A percentile compares a stretch with the other conserved stretches of the same genome.
phyloP scores from a whole-genome alignment of 257 asterid genomes.

The Solanum medicagineum region DNA sequence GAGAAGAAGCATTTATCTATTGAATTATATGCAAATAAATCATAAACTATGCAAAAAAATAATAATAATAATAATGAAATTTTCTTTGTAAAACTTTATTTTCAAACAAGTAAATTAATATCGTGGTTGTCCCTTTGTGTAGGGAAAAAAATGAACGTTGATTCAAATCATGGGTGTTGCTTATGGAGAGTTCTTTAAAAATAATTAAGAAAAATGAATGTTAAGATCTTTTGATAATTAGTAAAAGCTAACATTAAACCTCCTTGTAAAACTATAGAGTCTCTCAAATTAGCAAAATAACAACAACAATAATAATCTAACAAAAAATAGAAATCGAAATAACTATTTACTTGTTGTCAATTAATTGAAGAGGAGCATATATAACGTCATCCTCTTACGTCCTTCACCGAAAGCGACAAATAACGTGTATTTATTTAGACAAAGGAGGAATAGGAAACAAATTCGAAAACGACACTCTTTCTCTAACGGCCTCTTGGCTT shows the following conservation, averaged over 20 bases:
- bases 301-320: background rate
- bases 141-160: background rate
- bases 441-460: no score
- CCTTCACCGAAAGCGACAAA: no score
- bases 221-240: background rate
- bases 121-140: background rate
- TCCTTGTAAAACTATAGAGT: background rate
- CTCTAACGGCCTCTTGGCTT: no score
- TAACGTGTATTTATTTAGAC: no score
- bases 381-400: fast-evolving
- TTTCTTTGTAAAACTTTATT: background rate
- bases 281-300: background rate
- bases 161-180: background rate
- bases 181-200: background rate
- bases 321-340: background rate
- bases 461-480: no score
- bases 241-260: background rate
- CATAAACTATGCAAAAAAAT: background rate
- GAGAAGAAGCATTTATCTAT: background rate
- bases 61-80: fast-evolving
- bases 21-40: background rate
- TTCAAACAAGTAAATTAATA: background rate
- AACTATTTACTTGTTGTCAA: background rate
- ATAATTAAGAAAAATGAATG: background rate
- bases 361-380: background rate